Evolutionary conservation across 116 monocot species (phyloP).

Genomic region (Papilionanthe hybrid): DNA sequence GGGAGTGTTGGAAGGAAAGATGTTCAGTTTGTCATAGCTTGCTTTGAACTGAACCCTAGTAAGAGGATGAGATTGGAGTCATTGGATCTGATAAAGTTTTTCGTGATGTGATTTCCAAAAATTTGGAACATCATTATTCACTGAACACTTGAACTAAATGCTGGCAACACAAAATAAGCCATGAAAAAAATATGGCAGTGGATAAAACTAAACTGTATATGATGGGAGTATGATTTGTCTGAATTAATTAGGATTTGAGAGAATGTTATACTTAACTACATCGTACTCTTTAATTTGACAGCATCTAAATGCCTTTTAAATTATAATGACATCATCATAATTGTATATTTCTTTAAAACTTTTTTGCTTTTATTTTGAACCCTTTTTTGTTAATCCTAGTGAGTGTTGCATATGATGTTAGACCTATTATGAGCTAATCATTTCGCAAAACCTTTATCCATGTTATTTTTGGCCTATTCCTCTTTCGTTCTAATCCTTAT

Average conservation of each 20-base stretch:
- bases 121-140: background rate
- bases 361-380: background rate
- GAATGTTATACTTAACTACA: background rate
- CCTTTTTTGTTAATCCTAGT: background rate
- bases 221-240: background rate
- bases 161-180: background rate
- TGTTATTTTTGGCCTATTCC: background rate
- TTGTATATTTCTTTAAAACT: background rate
- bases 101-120: background rate
- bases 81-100: background rate
- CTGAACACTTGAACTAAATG: background rate
- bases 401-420: background rate
- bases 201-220: background rate
- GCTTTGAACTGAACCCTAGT: background rate
- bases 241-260: background rate
- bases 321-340: background rate
- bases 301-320: background rate
- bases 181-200: background rate
- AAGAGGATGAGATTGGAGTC: background rate
- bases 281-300: background rate
- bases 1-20: background rate
- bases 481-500: background rate
- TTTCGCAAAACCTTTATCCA: background rate
- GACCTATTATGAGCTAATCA: background rate
- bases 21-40: background rate